Evolutionary conservation across 202 grass and related monocot species (phyloP).

Genomic region (Brachypodium distachyon): DNA sequence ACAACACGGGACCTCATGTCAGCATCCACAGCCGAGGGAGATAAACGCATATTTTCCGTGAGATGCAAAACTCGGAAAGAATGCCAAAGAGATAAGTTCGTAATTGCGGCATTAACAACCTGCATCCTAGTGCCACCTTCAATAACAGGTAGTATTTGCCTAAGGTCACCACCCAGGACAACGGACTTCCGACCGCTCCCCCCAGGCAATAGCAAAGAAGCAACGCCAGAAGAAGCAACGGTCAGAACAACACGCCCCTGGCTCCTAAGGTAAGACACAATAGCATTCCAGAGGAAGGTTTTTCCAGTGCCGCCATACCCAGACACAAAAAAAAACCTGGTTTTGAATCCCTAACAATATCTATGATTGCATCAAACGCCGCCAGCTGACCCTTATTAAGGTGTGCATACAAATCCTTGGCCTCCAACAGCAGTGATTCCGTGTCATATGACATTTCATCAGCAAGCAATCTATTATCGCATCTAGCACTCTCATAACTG

Average conservation of each 20-base stretch:
- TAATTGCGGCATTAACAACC: not conserved
- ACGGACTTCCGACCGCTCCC: not conserved
- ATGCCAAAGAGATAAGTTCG: not conserved
- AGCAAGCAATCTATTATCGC: too few species aligned
- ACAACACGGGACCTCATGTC: not conserved
- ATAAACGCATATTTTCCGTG: not conserved
- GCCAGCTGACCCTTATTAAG: not conserved
- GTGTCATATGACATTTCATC: too few species aligned
- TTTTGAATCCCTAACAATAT: not conserved
- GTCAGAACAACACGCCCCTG: not conserved
- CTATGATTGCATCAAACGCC: not conserved
- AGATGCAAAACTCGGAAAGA: not conserved
- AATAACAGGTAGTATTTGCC: not conserved
- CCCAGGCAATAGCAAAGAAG: not conserved
- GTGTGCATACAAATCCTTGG: not conserved
- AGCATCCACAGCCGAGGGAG: not conserved
- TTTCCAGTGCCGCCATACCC: not conserved
- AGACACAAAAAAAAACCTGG: not conserved
- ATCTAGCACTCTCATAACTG: too few species aligned
- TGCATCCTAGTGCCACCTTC: not conserved
- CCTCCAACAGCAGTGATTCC: too few species aligned
- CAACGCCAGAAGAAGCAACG: not conserved
- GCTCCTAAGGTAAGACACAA: not conserved
- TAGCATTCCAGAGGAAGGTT: not conserved
- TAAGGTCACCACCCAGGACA: not conserved